Base-by-base conservation (phyloP, 2,329 filamentous ascomycete species). In the Knufia fluminis region DNA sequence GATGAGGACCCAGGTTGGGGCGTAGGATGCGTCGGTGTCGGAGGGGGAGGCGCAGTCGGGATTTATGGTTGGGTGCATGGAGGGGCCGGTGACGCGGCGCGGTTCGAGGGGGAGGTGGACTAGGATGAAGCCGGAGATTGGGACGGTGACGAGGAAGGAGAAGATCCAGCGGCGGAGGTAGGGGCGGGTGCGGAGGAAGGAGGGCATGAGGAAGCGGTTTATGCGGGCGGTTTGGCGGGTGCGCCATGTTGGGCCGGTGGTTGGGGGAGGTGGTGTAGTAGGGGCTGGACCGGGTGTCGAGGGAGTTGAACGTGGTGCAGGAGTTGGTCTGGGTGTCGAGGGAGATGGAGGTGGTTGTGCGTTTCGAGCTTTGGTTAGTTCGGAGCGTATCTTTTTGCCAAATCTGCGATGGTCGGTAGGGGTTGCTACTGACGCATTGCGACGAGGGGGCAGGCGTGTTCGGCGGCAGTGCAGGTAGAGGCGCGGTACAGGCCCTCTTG, bases 1-100 rank as follows among this genome's bases (percentile, higher is more conserved):
- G 32, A 59, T 47, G n/a, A 71, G 54, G 10, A 73, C 66, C 50
- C 67, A 61, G 38, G 73, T 70, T 35, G 60, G 61, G 26, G 62
- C 59, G 10, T 65, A 64, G 22, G 68, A 62, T 42, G 60, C 63
- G 43, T 64, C 54, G 70, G 69, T 51, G 71, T 79, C 48, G 59
- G 74, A 72, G 61, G 82, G 42, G 59, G 74, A 72, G 61, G 82
- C 72, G 59, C 73, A 81, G 46, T 82, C 76, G 51, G 79, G 72
- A 60, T 90, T 90, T 48, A 91, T 70, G 53, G 81, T 83, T 1
- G 86, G 86, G 49, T 83, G 83, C 86, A 92, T 92, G 17, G 83
- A 88, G 3, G 66, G 66, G 0, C 71, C 71, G 12, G 60, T 61
- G 39, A 73, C 68, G 60, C 64, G 66, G 61, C 70, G 67, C 22